phyloP scores from a whole-genome alignment of 1,284 basidiomycete genomes.

The Mycosarcoma mackinlayi region DNA sequence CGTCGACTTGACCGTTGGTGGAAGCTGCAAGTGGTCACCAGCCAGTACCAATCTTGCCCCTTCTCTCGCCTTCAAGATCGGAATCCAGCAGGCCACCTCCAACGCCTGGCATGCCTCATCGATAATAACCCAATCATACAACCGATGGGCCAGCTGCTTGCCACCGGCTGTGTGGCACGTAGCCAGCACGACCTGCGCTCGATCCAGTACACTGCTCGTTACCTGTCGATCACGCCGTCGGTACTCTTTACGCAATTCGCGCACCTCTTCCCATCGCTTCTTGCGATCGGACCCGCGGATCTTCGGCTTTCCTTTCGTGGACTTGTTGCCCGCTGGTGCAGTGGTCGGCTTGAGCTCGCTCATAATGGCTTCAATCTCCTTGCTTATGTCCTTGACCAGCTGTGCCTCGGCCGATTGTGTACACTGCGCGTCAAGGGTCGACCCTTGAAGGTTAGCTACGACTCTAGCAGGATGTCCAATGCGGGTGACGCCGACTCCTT shows the following conservation, averaged over 20 bases:
- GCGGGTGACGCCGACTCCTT: conserved; percentile 49
- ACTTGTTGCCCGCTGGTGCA: conserved; percentile 61
- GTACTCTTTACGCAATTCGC: conserved; percentile 90
- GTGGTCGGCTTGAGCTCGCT: conserved; percentile 35
- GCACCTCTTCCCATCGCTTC: conserved; percentile 90
- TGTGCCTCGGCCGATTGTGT: conserved; percentile 67
- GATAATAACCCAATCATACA: conserved; percentile 90
- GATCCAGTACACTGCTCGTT: conserved; percentile 79
- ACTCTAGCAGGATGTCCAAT: conserved; percentile 83
- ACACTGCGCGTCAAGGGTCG: conserved; percentile 89
- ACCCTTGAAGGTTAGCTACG: conserved; percentile 78
- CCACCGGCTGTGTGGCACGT: conserved; percentile 81
- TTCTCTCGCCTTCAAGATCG: conserved; percentile 74
- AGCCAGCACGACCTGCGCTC: conserved; percentile 85
- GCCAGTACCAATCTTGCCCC: conserved; percentile 61
- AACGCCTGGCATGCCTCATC: conserved; percentile 92
- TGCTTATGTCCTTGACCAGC: conserved; percentile 57
- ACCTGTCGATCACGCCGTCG: conserved; percentile 86
- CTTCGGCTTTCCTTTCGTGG: conserved; percentile 69
- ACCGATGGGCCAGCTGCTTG: conserved; percentile 37
- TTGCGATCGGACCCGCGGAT: conserved; percentile 81
- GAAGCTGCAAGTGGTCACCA: conserved; percentile 74
- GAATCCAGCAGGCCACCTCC: conserved; percentile 97
- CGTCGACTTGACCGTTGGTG: conserved; percentile 79
- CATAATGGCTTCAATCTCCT: conserved; percentile 48